A percentile compares a stretch with the other conserved stretches of the same genome.
Evolutionary conservation across 768 basidiomycete species (phyloP).

Genomic region (Trametes meyenii): DNA sequence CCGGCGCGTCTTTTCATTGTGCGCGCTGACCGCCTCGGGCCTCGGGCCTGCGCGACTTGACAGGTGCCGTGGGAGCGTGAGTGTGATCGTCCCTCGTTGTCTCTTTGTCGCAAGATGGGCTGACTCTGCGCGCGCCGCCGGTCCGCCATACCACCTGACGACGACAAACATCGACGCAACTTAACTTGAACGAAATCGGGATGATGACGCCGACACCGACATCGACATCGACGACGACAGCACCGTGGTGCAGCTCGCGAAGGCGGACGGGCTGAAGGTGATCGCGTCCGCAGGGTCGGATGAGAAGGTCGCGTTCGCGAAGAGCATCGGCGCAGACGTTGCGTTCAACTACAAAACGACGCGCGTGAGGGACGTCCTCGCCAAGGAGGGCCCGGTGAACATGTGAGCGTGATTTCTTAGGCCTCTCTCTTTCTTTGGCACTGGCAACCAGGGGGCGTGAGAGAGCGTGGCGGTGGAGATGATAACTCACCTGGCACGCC

Average conservation of each 20-base stretch:
- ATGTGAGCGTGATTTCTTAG: constrained; percentile 27
- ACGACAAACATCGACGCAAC: too few relatives aligned
- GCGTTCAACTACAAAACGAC: constrained; percentile 76
- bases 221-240: too few relatives aligned
- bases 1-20: too few relatives aligned
- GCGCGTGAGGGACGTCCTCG: constrained; percentile 51
- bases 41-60: too few relatives aligned
- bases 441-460: too few relatives aligned
- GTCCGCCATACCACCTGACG: too few relatives aligned
- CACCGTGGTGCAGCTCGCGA: constrained; percentile 46
- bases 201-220: too few relatives aligned
- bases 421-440: not conserved
- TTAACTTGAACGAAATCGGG: too few relatives aligned
- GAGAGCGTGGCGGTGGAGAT: not conserved
- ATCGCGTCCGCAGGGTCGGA: constrained; percentile 74
- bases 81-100: constrained; percentile 24
- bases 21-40: too few relatives aligned
- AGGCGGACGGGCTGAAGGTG: constrained; percentile 53
- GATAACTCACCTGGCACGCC: not conserved
- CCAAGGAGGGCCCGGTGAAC: constrained; percentile 59
- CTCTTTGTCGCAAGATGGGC: too few relatives aligned
- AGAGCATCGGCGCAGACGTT: constrained; percentile 63
- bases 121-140: too few relatives aligned
- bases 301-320: constrained; percentile 68
- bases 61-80: constrained; percentile 60